Conservation (phyloP, 1,284 basidiomycete species). For the Boletellus dicymbophilus region DNA sequence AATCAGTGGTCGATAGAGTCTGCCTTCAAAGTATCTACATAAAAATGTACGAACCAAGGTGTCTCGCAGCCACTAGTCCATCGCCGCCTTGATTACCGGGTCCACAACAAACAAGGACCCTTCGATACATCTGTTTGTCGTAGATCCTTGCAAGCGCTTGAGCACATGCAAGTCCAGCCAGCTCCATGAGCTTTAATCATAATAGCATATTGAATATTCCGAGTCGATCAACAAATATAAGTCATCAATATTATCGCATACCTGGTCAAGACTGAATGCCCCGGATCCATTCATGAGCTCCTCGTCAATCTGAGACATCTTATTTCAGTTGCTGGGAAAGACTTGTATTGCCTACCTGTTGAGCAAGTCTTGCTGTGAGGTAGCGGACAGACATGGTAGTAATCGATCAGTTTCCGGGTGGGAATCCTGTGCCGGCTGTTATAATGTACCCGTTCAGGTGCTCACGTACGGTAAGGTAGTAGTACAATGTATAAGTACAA, state of each 20-base stretch:
- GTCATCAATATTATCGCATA: too few species aligned
- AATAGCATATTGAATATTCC: constrained; percentile 3
- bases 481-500: constrained; percentile 10
- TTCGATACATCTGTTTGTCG: constrained; percentile 60
- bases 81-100: constrained; percentile 99
- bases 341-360: constrained; percentile 57
- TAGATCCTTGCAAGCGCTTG: constrained; percentile 84
- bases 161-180: constrained; percentile 96
- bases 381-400: constrained; percentile 68
- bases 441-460: neutral
- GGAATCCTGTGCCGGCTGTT: neutral
- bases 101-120: constrained; percentile 92
- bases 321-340: neutral
- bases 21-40: too few species aligned
- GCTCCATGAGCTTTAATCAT: constrained; percentile 84
- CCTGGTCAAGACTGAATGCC: constrained; percentile 92
- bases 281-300: constrained; percentile 86
- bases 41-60: constrained; percentile 68
- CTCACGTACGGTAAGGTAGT: neutral
- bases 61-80: constrained; percentile 94
- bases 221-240: neutral
- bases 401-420: constrained; percentile 3
- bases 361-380: constrained; percentile 77
- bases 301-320: constrained; percentile 74
- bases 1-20: neutral